These are phyloP conservation scores for Trichothecium sympodiale DNA, from an alignment of 2,329 filamentous ascomycete genomes.

Conservation along the genomic window DNA sequence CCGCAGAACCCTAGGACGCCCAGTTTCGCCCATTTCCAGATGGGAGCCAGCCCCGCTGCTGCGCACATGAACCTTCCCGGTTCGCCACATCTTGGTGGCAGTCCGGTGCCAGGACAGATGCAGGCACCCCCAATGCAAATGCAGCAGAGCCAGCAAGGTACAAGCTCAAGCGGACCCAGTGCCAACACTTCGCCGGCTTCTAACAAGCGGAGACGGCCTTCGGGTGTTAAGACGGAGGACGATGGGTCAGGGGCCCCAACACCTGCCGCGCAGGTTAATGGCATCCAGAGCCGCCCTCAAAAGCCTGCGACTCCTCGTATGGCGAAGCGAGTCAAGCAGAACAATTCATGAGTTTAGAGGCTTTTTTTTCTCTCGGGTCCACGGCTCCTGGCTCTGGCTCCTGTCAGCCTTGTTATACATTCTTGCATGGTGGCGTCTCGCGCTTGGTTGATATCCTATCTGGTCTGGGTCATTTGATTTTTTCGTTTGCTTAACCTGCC, in stretches of 20 bases:
- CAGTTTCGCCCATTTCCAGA: slow-evolving; percentile 44
- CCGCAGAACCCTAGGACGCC: slow-evolving; percentile 40
- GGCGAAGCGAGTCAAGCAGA: slow-evolving; percentile 41
- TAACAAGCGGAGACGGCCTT: slow-evolving; percentile 47
- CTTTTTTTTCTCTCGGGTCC: slow-evolving; percentile 11
- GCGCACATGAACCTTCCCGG: slow-evolving; percentile 51
- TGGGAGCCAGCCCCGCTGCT: slow-evolving; percentile 49
- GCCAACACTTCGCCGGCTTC: slow-evolving; percentile 55
- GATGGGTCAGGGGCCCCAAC: slow-evolving; percentile 39
- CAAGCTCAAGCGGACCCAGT: slow-evolving; percentile 53
- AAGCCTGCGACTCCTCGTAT: slow-evolving; percentile 48
- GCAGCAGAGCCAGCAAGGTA: slow-evolving; percentile 58
- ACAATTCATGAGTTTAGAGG: slow-evolving; percentile 18
- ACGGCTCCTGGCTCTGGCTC: too few species aligned
- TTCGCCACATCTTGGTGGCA: slow-evolving; percentile 48
- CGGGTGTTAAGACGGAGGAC: slow-evolving; percentile 46
- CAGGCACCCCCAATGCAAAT: slow-evolving; percentile 56
- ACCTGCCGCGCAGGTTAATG: slow-evolving; percentile 39
- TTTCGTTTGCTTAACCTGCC: slow-evolving; percentile 3
- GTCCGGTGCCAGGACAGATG: slow-evolving; percentile 51
- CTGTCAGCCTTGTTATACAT: slow-evolving; percentile 17
- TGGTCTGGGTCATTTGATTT: slow-evolving; percentile 8
- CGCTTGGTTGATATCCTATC: slow-evolving; percentile 9
- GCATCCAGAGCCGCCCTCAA: slow-evolving; percentile 35
- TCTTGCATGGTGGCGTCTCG: slow-evolving; percentile 25